phyloP scores from a whole-genome alignment of 305 asterid genomes.

The Euphrasia arctica region DNA sequence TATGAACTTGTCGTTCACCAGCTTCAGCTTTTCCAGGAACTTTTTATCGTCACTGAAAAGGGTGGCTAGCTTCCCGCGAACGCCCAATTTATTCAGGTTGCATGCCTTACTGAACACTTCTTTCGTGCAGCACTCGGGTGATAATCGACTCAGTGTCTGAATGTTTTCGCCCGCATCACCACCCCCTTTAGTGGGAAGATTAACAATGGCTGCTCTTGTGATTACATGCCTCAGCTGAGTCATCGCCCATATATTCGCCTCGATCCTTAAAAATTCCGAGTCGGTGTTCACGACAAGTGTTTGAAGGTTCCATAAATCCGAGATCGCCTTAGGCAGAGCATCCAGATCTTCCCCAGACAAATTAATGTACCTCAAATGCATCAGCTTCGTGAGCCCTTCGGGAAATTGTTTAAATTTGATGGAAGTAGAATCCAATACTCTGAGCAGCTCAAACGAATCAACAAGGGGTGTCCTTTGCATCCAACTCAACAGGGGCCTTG shows the following conservation, averaged over 20 bases:
- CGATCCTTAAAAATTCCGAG: conserved; percentile 18
- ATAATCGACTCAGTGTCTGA: conserved; percentile 25
- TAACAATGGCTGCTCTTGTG: conserved; percentile 34
- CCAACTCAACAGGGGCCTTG: conserved; percentile 20
- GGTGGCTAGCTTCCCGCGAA: conserved; percentile 28
- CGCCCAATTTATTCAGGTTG: conserved; percentile 23
- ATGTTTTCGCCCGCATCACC: conserved; percentile 23
- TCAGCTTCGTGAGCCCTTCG: conserved; percentile 18
- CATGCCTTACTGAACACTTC: conserved; percentile 20
- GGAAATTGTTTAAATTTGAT: conserved; percentile 34
- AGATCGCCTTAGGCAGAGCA: conserved; percentile 27
- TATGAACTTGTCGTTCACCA: conserved; percentile 29
- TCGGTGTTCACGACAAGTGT: conserved; percentile 30
- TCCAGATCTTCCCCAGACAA: conserved; percentile 17
- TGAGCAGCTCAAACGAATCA: conserved; percentile 29
- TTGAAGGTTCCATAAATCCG: conserved; percentile 35
- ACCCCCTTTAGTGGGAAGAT: not conserved
- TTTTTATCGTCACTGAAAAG: not conserved
- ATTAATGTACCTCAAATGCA: conserved; percentile 39
- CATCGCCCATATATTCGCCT: conserved; percentile 42
- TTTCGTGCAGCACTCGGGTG: conserved; percentile 24
- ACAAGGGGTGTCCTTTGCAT: conserved; percentile 18
- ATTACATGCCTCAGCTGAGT: conserved; percentile 31
- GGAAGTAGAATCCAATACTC: conserved; percentile 31
- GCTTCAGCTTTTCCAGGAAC: conserved; percentile 47